Base-by-base conservation (phyloP, 73 alveolate species). In the Paramecium pentaurelia region DNA sequence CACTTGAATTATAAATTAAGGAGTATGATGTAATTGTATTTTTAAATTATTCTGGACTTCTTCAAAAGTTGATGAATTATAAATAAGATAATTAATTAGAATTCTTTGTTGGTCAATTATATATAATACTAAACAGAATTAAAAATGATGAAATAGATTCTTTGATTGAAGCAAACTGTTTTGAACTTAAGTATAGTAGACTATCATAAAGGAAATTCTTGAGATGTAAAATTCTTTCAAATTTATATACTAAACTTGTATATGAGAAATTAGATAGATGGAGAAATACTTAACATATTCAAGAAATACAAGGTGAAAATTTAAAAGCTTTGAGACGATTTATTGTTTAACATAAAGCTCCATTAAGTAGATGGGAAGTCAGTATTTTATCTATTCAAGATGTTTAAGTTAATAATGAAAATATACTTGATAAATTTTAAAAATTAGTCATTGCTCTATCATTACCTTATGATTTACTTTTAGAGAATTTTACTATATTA, bases 301-400 rank as follows among this genome's bases (percentile, higher is more conserved):
- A 80, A 47, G 91, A 80, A 22, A 80, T 80, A 22, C 54, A 80
- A 45, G 91, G 91, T n/a, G 71, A 80, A 28, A 80, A 80, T 47
- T 36, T 80, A 45, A 80, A 80, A 47, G 91, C 47, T 2, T 36
- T 80, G 6, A 40, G 91, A 45, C 49, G 77, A 1, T 80, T 80
- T 32, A 44, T 80, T 11, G 25, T 80, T 22, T 30, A 80, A 28
- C 42, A 80, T 44, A 80, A 80, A 27, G 77, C 91, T 11, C 91
- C 91, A 0, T 47, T 80, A 25, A 42, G 77, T 47, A 80, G 91
- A 80, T 80, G 91, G 91, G 91, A 80, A 47, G 91, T 80, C 16
- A 80, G 91, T 44, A 80, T 80, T 16, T 20, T 80, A 45, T 80
- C 91, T 8, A 80, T 80, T 44, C 27, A 80, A 80, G 91, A 80